These are phyloP conservation scores for Fusarium luffae DNA, from an alignment of 2,329 filamentous ascomycete genomes.

Conservation along the genomic window DNA sequence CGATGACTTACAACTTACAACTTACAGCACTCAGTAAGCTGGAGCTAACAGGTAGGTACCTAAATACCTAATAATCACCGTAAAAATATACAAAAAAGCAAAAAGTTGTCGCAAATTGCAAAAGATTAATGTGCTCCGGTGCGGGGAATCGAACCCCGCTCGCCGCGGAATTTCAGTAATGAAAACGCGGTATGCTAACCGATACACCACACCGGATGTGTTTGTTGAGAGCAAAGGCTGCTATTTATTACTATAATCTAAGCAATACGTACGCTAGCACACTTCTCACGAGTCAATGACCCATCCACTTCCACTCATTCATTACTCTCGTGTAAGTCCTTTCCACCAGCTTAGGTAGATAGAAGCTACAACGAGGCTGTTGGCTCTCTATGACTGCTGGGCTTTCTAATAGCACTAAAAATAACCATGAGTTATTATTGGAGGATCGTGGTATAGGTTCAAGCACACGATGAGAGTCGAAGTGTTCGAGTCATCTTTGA, in stretches of 20 bases:
- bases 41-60: too few species aligned
- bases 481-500: neutral
- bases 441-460: neutral
- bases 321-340: neutral
- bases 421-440: neutral
- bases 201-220: conserved; percentile 40
- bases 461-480: neutral
- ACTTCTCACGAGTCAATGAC: neutral
- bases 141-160: conserved; percentile 40
- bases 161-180: conserved; percentile 28
- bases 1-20: too few species aligned
- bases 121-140: conserved; percentile 12
- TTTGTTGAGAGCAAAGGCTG: neutral
- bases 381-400: neutral
- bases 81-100: too few species aligned
- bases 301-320: neutral
- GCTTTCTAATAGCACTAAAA: neutral
- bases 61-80: too few species aligned
- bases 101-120: neutral
- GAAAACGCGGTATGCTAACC: conserved; percentile 43
- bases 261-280: accelerated
- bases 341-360: neutral
- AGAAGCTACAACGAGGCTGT: neutral
- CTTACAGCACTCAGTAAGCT: too few species aligned
- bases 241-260: accelerated